Evolutionary conservation across 148 eudicot genomes (phyloP), one percentile per base, ranked within the genome.

Genomic region (Rhododendron mucronatum): DNA sequence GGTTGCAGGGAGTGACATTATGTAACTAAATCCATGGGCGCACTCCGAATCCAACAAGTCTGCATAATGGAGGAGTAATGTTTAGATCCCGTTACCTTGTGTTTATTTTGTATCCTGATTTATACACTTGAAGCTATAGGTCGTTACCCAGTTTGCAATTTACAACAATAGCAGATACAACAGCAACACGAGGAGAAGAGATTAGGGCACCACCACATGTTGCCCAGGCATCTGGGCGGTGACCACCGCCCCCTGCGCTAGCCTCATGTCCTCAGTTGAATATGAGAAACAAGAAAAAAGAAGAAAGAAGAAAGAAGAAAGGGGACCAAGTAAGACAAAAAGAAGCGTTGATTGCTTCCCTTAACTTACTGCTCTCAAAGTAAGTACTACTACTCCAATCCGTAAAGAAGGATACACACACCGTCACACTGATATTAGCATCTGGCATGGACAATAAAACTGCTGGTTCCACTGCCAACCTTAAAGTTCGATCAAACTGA

Each of bases 381-480:
- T 26, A 26, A 79, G 18, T 11, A 47, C 37, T 26, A 14, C 57
- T 48, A 16, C 51, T 79, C n/a, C 28, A 48, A 48, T n/a, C 65
- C 3, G 9, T 7, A 53, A 80, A n/a, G 13, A 80, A 47, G 13
- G 41, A 18, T 20, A 28, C 5, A 50, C 0, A 53, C 23, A 67
- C 74, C 13, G 4, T 3, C 74, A 26, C 35, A 51, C 44, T 21
- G 41, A 8, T 13, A 82, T 82, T 59, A 37, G 50, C 48, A 59
- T 82, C 71, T 57, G 50, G 23, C 16, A 57, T 4, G 28, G 47
- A 28, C 59, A 80, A 48, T 80, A 71, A 30, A 47, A 50, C 84
- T 3, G 71, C 71, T 59, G 73, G 59, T 82, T 82, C 84, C 76
- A 71, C 33, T 82, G 57, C 84, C 76, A 71, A 57, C 26, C 84